Evolutionary conservation across 768 basidiomycete species (phyloP).

Genomic region (Boletus rubropictus): DNA sequence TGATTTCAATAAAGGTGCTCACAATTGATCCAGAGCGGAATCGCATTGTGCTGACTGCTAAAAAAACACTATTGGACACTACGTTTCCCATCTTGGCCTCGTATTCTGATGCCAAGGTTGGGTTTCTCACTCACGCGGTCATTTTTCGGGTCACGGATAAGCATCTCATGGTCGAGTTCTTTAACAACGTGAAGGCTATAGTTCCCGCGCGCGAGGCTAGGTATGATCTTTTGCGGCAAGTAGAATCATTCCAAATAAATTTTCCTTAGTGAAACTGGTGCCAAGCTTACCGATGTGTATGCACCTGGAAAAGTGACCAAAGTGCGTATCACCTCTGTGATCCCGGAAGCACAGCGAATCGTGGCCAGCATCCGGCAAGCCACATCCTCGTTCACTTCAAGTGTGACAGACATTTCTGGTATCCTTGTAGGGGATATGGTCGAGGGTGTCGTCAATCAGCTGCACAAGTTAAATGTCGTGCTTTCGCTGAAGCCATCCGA

Average conservation of each 20-base stretch:
- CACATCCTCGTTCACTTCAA: constrained; percentile 41
- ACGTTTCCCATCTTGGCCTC: constrained; percentile 61
- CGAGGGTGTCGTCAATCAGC: constrained; percentile 63
- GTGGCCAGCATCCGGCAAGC: constrained; percentile 86
- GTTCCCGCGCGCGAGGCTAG: constrained; percentile 79
- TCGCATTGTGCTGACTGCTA: constrained; percentile 81
- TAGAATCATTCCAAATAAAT: not conserved
- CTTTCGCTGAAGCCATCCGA: constrained; percentile 65
- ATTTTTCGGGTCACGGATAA: constrained; percentile 81
- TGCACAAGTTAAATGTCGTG: constrained; percentile 82
- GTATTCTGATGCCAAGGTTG: constrained; percentile 62
- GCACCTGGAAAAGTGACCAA: constrained; percentile 77
- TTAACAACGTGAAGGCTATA: constrained; percentile 78
- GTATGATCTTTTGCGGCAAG: constrained; percentile 38
- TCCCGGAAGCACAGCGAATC: constrained; percentile 56
- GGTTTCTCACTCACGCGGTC: constrained; percentile 72
- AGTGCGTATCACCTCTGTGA: constrained; percentile 68
- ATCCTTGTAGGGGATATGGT: constrained; percentile 75
- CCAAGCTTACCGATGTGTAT: constrained; percentile 59
- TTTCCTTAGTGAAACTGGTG: constrained; percentile 54
- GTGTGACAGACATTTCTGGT: constrained; percentile 57
- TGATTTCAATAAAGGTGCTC: constrained; percentile 58
- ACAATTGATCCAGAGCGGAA: constrained; percentile 76
- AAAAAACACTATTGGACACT: constrained; percentile 84
- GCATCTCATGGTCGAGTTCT: constrained; percentile 82